These are phyloP conservation scores for Zoysia japonica DNA, from an alignment of 176 grass and related monocot species.

Conservation along the genomic window DNA sequence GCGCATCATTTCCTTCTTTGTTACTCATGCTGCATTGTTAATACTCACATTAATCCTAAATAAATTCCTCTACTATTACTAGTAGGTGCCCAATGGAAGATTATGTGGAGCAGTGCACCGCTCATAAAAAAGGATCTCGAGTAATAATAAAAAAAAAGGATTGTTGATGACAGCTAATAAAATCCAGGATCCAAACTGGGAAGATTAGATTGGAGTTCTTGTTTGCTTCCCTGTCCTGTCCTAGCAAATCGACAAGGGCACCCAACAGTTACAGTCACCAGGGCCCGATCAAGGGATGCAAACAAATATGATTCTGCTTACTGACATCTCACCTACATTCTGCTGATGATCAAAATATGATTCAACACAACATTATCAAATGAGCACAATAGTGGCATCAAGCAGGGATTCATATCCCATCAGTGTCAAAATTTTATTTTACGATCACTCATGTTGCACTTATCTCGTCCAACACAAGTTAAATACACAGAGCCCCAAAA, in stretches of 20 bases:
- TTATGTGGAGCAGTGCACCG: too few species aligned
- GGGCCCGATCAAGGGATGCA: slow-evolving; percentile 32
- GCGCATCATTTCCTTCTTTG: slow-evolving; percentile 65
- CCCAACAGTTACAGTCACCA: slow-evolving; percentile 26
- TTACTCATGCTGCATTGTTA: slow-evolving; percentile 13
- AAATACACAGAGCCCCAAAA: not conserved
- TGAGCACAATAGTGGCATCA: slow-evolving; percentile 21
- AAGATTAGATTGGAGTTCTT: slow-evolving; percentile 38
- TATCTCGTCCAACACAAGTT: slow-evolving; percentile 37
- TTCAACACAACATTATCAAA: slow-evolving; percentile 20
- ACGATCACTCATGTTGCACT: slow-evolving; percentile 25
- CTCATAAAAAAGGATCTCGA: too few species aligned
- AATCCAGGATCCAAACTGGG: slow-evolving; percentile 31
- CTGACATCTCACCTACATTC: slow-evolving; percentile 23
- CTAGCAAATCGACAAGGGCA: slow-evolving; percentile 26
- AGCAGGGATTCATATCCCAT: slow-evolving; percentile 7
- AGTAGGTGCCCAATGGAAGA: too few species aligned
- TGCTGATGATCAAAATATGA: not conserved
- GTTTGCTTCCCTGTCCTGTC: slow-evolving; percentile 32
- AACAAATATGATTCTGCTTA: too few species aligned
- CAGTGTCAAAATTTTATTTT: slow-evolving; percentile 47
- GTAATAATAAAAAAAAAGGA: too few species aligned
- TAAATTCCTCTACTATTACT: too few species aligned
- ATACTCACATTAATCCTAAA: not conserved
- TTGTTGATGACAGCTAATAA: not conserved